Base-by-base conservation (phyloP, 1,284 basidiomycete genomes). In the Ceratobasidium sp. region DNA sequence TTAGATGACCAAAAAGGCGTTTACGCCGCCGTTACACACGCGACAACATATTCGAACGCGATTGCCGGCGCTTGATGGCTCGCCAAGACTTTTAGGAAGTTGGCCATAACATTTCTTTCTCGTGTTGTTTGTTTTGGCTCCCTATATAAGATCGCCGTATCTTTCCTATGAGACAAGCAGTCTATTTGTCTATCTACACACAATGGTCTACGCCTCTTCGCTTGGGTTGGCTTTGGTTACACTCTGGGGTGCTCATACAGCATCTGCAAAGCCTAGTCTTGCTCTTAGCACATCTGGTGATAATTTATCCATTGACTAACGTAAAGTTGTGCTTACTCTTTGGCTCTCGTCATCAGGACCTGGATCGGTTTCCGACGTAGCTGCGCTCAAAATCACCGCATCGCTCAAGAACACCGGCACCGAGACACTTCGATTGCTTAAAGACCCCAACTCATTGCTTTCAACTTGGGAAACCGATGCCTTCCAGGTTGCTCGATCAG, bases 331-430 rank as follows among this genome's bases (percentile, higher is more conserved):
- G 10, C 64, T 76, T 17, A 67, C 40, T 42, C 17, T n/a, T 17
- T 33, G 1, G 26, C 13, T 26, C 20, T 10, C 28, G 12, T 46
- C 48, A 54, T 28, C 54, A 76, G 73, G 73, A 65, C 84, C 86
- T 56, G 81, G 82, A 7, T 80, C 82, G 38, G 86, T 88, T 46
- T 80, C 83, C 59, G 84, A 83, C 78, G 85, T 88, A 46, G 82
- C 86, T 56, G 85, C 85, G 79, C 81, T 88, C 71, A 86, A 86
- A 81, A 83, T 88, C 68, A 81, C 81, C 38, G 82, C 87, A 12
- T 87, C 86, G 50, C 71, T 89, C 79, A 86, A 83, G 79, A 89
- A 89, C 84, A 87, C 86, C 68, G 88, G 88, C 67, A 84, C 86
- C 64, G 87, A 88, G 82, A 85, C 86, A 74, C 78, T 89, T 74